phyloP scores from a whole-genome alignment of 306 rosid species.

The Lathyrus aphaca region DNA sequence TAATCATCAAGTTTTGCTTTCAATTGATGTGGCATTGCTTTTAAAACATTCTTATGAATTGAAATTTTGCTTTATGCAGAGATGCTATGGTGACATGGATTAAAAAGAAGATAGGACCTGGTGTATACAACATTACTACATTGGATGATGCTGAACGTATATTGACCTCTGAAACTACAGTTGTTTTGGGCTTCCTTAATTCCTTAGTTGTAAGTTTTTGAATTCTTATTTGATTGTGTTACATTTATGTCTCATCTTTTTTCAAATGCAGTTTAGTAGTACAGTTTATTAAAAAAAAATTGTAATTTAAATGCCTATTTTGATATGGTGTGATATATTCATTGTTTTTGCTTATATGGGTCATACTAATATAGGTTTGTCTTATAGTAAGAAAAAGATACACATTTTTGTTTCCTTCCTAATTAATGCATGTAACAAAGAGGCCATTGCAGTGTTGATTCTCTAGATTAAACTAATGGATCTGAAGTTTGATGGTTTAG shows the following conservation, averaged over 20 bases:
- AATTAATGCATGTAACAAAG: background rate
- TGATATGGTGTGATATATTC: background rate
- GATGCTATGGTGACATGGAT: slow-evolving; percentile 91
- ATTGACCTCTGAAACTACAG: slow-evolving; percentile 70
- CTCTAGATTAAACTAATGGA: slow-evolving; percentile 14
- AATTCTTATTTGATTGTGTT: background rate
- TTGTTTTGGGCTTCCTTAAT: slow-evolving; percentile 86
- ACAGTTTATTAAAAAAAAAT: background rate
- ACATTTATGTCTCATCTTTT: background rate
- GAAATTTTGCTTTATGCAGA: slow-evolving; percentile 43
- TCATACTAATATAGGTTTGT: slow-evolving; percentile 3
- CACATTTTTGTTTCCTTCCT: background rate
- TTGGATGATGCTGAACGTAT: slow-evolving; percentile 79
- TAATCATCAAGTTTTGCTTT: background rate
- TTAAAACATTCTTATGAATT: slow-evolving; percentile 14
- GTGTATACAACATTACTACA: slow-evolving; percentile 71
- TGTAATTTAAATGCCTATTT: background rate
- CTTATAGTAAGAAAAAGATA: background rate
- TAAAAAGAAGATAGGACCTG: slow-evolving; percentile 95
- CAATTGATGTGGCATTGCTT: slow-evolving; percentile 6
- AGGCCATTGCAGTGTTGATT: slow-evolving; percentile 18
- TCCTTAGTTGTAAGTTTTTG: slow-evolving; percentile 76
- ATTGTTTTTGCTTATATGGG: background rate
- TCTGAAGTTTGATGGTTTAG: slow-evolving; percentile 29
- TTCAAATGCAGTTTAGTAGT: slow-evolving; percentile 22